Base-by-base conservation (phyloP, 2,329 filamentous ascomycete species). In the Diplodia scrobiculata region DNA sequence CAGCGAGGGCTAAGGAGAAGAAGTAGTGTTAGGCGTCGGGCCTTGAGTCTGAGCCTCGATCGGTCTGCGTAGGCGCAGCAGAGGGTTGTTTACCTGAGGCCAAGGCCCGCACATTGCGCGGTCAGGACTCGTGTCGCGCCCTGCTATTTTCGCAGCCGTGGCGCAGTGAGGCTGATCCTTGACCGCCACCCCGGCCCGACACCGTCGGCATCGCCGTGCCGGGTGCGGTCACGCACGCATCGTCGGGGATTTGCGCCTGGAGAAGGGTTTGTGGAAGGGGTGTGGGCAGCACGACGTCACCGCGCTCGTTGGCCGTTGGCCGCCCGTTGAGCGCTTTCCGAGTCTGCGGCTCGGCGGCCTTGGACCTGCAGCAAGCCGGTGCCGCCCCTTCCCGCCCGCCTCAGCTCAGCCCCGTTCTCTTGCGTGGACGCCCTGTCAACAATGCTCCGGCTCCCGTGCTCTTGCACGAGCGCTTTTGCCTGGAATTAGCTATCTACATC, bases 141-240 rank as follows among this genome's bases (percentile, higher is more conserved):
- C 45, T 50, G 58, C 58, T 60, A 47, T 50, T 62, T 62, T 62
- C 36, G 21, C 13, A 29, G 38, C n/a, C n/a, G 55, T 47, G 38
- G 55, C 55, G 55, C 41, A 60, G 55, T 47, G 38, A 34, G 58
- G 58, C 58, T 50, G 58, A 62, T 50, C 58, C 29, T 19, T 62
- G 58, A 62, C 58, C 58, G 58, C 58, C 58, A 50, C 45, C 58
- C 41, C 58, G 58, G 58, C 58, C 58, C 58, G 58, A 62, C 58
- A 38, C 38, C 1, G 9, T 60, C 55, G 55, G 55, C 55, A 32
- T 60, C 55, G 55, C 55, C 55, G 55, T 48, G 55, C 55, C 55
- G 55, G 19, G 52, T 6, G 29, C 9, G 52, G 52, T 54, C 52
- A 54, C 34, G 52, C 27, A 32, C 38, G 38, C 41, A 27, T 36